phyloP scores from a whole-genome alignment of 1,284 basidiomycete species.

The Pascua guehoae region DNA sequence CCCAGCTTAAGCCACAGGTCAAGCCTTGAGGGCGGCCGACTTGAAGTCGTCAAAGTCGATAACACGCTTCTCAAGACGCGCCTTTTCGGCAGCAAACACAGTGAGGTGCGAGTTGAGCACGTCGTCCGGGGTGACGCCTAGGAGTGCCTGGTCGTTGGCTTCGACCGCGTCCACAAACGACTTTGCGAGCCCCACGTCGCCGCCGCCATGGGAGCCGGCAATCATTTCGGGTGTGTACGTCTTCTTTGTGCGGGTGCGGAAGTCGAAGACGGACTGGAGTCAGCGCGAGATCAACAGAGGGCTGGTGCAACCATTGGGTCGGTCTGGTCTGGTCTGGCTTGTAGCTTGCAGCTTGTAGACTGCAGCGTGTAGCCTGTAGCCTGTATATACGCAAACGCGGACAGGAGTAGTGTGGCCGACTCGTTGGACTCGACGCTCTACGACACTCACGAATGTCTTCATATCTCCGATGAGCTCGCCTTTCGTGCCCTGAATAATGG shows the following conservation, averaged over 20 bases:
- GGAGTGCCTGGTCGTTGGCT: conserved; percentile 55
- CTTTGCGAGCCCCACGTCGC: conserved; percentile 67
- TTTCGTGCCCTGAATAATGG: conserved; percentile 71
- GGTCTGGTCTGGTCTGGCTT: too few relatives aligned
- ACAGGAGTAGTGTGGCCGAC: too few relatives aligned
- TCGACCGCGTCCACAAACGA: conserved; percentile 70
- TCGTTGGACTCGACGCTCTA: too few relatives aligned
- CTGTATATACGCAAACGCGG: too few relatives aligned
- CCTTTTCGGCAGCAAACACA: conserved; percentile 78
- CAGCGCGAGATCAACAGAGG: too few relatives aligned
- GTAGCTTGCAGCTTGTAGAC: too few relatives aligned
- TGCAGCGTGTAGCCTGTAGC: too few relatives aligned
- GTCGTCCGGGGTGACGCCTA: conserved; percentile 63
- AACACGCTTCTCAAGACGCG: conserved; percentile 62
- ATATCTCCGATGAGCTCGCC: conserved; percentile 82
- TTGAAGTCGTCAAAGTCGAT: conserved; percentile 54
- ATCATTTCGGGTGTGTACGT: conserved; percentile 54
- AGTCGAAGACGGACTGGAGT: conserved; percentile 61
- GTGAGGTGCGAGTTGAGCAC: conserved; percentile 72
- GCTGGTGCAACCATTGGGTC: too few relatives aligned
- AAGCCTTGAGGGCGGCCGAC: conserved; percentile 7
- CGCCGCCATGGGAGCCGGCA: conserved; percentile 73
- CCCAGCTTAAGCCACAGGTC: too few relatives aligned
- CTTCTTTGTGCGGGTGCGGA: conserved; percentile 56
- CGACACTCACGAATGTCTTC: conserved; percentile 56